Percentiles rank a stretch among this genome's conserved stretches.
These are phyloP conservation scores for Imleria badia DNA, from an alignment of 768 basidiomycete species.

Conservation along the genomic window DNA sequence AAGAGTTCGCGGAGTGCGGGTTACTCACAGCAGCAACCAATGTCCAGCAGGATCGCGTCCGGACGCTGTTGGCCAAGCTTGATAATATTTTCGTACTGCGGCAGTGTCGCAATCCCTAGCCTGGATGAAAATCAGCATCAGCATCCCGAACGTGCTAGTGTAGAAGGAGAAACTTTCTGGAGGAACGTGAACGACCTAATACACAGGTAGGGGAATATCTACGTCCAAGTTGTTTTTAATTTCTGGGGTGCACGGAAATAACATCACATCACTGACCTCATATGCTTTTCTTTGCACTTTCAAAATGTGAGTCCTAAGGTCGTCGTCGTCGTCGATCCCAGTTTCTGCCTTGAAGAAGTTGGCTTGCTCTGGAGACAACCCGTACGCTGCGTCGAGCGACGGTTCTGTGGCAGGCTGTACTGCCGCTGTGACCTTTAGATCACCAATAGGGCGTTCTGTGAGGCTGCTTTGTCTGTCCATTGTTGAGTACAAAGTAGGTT, in stretches of 20 bases:
- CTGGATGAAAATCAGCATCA: slow-evolving; percentile 3
- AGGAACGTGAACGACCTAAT: slow-evolving; percentile 28
- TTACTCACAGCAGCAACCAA: slow-evolving; percentile 45
- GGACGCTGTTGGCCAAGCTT: slow-evolving; percentile 36
- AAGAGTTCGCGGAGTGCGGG: neutral
- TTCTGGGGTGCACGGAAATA: neutral
- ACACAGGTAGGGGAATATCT: slow-evolving; percentile 32
- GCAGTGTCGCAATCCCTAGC: slow-evolving; percentile 8
- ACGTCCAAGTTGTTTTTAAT: neutral
- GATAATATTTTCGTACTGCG: slow-evolving; percentile 29
- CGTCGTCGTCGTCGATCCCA: slow-evolving; percentile 28
- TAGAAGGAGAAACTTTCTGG: slow-evolving; percentile 5
- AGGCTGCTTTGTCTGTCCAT: neutral
- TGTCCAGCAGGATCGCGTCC: slow-evolving; percentile 42
- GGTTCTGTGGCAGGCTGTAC: neutral
- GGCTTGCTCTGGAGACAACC: slow-evolving; percentile 16
- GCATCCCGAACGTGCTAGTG: neutral
- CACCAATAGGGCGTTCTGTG: slow-evolving; percentile 6
- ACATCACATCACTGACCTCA: slow-evolving; percentile 16
- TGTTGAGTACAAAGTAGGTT: too few species aligned
- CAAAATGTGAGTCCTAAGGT: slow-evolving; percentile 32
- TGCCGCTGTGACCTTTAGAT: neutral
- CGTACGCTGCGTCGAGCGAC: neutral
- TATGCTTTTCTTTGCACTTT: slow-evolving; percentile 31
- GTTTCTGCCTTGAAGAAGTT: slow-evolving; percentile 30